phyloP scores from a whole-genome alignment of 495 filamentous ascomycete species.

The Penicillium nucicola region DNA sequence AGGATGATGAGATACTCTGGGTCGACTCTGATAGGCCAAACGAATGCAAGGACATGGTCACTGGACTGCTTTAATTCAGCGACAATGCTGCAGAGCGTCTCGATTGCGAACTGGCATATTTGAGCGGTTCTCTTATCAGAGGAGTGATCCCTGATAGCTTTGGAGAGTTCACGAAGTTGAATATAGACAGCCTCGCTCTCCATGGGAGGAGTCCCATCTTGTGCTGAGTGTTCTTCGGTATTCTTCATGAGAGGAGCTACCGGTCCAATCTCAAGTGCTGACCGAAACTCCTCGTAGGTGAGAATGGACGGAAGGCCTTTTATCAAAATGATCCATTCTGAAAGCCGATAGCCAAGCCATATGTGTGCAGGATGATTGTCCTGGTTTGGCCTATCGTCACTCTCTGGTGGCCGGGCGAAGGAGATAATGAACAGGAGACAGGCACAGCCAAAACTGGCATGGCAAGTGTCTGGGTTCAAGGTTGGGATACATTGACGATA shows the following conservation, averaged over 20 bases:
- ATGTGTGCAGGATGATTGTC: background rate
- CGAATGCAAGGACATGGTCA: background rate
- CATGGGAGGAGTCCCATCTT: background rate
- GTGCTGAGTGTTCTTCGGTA: background rate
- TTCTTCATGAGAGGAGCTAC: background rate
- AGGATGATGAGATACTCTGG: background rate
- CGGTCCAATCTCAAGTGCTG: background rate
- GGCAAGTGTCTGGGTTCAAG: background rate
- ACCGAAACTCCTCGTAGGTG: background rate
- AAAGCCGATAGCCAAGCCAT: background rate
- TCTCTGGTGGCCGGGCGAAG: background rate
- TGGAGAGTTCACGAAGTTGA: background rate
- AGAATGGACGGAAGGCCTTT: background rate
- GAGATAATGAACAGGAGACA: background rate
- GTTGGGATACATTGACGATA: background rate
- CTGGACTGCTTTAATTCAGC: background rate
- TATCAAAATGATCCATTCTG: background rate
- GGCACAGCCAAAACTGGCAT: background rate
- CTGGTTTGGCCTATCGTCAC: background rate
- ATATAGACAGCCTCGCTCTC: background rate
- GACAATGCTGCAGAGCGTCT: background rate
- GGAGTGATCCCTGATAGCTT: background rate
- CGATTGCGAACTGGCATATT: background rate
- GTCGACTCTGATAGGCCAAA: background rate
- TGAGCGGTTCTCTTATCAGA: background rate